Conservation (phyloP, 2,329 filamentous ascomycete genomes). For the Pseudogymnoascus pannorum region DNA sequence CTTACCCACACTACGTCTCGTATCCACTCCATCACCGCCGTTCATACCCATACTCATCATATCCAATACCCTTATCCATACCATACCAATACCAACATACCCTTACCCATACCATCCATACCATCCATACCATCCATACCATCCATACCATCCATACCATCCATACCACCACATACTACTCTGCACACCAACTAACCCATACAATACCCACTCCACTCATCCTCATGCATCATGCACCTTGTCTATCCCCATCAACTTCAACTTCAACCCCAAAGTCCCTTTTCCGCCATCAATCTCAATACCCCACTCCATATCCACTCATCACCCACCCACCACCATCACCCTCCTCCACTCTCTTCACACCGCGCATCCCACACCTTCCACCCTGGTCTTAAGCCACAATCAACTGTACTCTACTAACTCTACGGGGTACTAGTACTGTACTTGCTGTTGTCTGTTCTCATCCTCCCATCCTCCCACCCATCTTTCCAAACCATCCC, state of each 20-base stretch:
- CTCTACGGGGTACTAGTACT: no score
- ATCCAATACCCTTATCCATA: not conserved
- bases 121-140: not conserved
- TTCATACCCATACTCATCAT: not conserved
- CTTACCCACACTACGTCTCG: not conserved
- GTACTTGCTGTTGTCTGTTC: no score
- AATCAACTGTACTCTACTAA: no score
- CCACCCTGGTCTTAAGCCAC: not conserved
- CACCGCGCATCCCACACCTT: not conserved
- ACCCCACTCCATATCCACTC: not conserved
- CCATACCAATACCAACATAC: not conserved
- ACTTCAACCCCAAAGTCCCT: slow-evolving; percentile 4
- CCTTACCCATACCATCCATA: not conserved
- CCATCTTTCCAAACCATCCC: not conserved
- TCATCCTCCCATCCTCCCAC: not conserved
- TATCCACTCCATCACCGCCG: not conserved
- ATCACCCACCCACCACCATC: not conserved
- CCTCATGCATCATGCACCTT: slow-evolving; percentile 6
- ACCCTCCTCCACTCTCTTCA: not conserved
- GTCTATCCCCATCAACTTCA: slow-evolving; percentile 7
- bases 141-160: not conserved
- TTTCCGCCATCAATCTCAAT: slow-evolving; percentile 1
- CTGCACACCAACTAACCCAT: not conserved
- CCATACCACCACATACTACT: not conserved
- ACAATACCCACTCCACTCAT: not conserved